Percentiles rank a stretch among this genome's conserved stretches.
Conservation (phyloP, 2,329 filamentous ascomycete species). For the Emergomyces orientalis region DNA sequence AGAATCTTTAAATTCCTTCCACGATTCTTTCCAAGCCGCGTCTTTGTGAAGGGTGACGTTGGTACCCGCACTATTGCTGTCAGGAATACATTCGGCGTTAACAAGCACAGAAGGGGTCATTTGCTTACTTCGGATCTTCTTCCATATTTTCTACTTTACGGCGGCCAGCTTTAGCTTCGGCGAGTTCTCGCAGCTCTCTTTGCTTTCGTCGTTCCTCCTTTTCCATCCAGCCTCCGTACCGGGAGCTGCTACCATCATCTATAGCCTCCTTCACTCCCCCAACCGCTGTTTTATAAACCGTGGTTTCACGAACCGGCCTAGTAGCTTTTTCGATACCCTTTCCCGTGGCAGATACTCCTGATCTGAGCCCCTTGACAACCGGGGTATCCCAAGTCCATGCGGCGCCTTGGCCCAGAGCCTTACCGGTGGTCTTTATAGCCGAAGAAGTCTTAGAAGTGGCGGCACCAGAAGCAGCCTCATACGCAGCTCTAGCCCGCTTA, state of each 20-base stretch:
- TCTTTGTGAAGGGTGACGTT: conserved; percentile 96
- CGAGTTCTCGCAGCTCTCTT: conserved; percentile 61
- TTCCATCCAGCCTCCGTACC: conserved; percentile 94
- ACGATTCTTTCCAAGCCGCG: conserved; percentile 95
- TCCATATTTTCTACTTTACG: conserved; percentile 53
- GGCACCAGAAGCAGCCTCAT: conserved; percentile 74
- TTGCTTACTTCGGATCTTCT: conserved; percentile 77
- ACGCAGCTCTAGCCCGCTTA: conserved; percentile 73
- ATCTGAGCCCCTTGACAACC: conserved; percentile 82
- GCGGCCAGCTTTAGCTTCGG: conserved; percentile 48
- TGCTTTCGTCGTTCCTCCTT: conserved; percentile 83
- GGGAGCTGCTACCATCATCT: conserved; percentile 89
- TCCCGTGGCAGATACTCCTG: conserved; percentile 76
- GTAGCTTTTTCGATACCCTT: conserved; percentile 90
- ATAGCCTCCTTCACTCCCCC: conserved; percentile 83
- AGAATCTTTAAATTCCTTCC: conserved; percentile 86
- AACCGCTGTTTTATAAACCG: conserved; percentile 66
- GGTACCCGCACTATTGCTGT: conserved; percentile 65
- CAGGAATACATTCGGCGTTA: conserved; percentile 20
- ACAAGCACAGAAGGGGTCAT: conserved; percentile 13
- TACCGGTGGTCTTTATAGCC: conserved; percentile 76
- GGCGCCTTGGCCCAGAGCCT: conserved; percentile 79
- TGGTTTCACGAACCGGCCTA: conserved; percentile 83
- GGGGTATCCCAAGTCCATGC: conserved; percentile 96
- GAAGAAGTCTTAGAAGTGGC: conserved; percentile 69